These are phyloP conservation scores for Ustilago tritici DNA, from an alignment of 1,284 basidiomycete species.

Conservation along the genomic window DNA sequence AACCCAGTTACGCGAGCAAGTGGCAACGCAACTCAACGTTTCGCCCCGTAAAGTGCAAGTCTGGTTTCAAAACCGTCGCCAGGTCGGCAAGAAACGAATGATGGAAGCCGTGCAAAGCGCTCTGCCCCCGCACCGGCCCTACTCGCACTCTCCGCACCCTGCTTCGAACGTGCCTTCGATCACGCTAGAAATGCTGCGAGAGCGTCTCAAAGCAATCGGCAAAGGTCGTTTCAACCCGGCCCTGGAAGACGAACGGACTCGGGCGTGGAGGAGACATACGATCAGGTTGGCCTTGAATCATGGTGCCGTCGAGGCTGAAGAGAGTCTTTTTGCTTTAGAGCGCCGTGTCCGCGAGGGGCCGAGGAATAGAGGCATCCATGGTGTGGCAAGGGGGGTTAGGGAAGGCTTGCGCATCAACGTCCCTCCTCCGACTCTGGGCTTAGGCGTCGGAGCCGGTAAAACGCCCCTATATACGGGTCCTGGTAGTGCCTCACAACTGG, in stretches of 20 bases:
- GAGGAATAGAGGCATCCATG: background rate
- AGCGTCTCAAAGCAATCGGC: constrained; percentile 9
- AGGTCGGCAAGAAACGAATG: constrained; percentile 49
- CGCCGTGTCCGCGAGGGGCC: background rate
- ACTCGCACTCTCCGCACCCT: background rate
- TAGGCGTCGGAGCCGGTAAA: background rate
- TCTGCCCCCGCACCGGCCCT: background rate
- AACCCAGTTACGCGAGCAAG: constrained; percentile 53
- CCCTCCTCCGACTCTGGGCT: background rate
- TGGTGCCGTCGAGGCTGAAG: constrained; percentile 11
- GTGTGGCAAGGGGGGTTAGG: constrained; percentile 1
- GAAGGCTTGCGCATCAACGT: constrained; percentile 25
- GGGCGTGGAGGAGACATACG: constrained; percentile 38
- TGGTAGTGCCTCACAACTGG: constrained; percentile 20
- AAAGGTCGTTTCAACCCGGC: constrained; percentile 6
- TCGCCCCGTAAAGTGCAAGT: constrained; percentile 60
- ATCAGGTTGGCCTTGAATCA: constrained; percentile 35
- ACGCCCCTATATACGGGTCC: constrained; percentile 25
- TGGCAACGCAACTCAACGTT: constrained; percentile 51
- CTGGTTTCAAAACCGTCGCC: constrained; percentile 49
- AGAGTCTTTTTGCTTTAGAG: background rate
- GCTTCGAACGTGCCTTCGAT: background rate
- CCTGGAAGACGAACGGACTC: constrained; percentile 34
- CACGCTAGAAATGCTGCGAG: constrained; percentile 16
- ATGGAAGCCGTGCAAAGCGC: constrained; percentile 31